These are phyloP conservation scores for Cenchrus americanus DNA, from an alignment of 176 grass and related monocot genomes.

Conservation along the genomic window DNA sequence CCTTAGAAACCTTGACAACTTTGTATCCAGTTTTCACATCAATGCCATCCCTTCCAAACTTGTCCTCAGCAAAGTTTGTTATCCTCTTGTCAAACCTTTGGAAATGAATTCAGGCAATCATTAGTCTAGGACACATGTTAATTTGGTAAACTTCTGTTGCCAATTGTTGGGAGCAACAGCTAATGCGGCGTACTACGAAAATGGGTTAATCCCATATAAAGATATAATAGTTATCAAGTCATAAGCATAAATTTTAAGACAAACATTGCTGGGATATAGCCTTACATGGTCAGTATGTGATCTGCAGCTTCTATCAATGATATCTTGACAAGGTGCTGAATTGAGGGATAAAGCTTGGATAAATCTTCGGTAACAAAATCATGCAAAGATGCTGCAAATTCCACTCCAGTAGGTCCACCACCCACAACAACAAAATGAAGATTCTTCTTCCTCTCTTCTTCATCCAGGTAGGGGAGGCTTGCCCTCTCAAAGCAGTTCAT, in stretches of 20 bases:
- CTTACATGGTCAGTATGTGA: constrained; percentile 97
- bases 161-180: background rate
- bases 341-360: constrained; percentile 76
- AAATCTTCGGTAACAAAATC: constrained; percentile 96
- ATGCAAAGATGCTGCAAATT: constrained; percentile 91
- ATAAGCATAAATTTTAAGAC: constrained; percentile 7
- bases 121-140: constrained; percentile 27
- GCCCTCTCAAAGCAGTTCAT: constrained; percentile 95
- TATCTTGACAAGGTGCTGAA: constrained; percentile 87
- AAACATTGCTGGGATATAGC: background rate
- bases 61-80: constrained; percentile 86
- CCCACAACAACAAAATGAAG: constrained; percentile 94
- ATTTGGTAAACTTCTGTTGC: background rate
- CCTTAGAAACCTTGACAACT: constrained; percentile 84
- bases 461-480: constrained; percentile 73
- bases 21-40: constrained; percentile 94
- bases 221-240: constrained; percentile 14
- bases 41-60: constrained; percentile 93
- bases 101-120: background rate
- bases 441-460: constrained; percentile 86
- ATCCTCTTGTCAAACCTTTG: constrained; percentile 98
- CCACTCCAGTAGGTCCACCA: constrained; percentile 94
- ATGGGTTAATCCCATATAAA: background rate
- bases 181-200: background rate
- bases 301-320: constrained; percentile 87